Evolutionary conservation across 129 eudicot species (phyloP).

Genomic region (Helianthus tuberosus): DNA sequence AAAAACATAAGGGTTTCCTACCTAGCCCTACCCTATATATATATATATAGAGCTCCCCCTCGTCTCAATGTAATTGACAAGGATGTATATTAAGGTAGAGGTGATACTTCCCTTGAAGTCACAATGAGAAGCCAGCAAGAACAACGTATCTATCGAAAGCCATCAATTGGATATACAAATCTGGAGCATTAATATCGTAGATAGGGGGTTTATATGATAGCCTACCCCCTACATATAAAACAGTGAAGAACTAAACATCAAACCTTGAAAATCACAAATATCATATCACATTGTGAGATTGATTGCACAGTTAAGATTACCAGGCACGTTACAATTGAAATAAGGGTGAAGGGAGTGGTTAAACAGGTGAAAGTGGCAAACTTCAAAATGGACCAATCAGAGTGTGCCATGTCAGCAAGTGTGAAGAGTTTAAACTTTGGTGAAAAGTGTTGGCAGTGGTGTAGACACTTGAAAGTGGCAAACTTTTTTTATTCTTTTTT

Average conservation of each 20-base stretch:
- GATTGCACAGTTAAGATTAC: not conserved
- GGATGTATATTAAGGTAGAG: not conserved
- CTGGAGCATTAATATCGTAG: conserved; percentile 77
- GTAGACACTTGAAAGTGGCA: no score
- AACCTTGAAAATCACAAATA: conserved; percentile 1
- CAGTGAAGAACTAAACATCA: conserved; percentile 22
- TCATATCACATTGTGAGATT: conserved; percentile 1
- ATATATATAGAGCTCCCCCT: not conserved
- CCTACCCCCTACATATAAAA: no score
- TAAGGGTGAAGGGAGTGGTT: no score
- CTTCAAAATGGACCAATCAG: no score
- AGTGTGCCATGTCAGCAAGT: no score
- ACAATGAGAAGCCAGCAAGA: conserved; percentile 64
- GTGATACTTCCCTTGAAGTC: conserved; percentile 57
- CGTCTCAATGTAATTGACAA: not conserved
- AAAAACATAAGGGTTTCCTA: no score
- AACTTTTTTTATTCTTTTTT: no score
- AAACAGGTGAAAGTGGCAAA: no score
- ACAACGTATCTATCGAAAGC: conserved; percentile 68
- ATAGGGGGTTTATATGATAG: conserved; percentile 75
- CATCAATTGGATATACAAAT: conserved; percentile 68
- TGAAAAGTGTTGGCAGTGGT: no score
- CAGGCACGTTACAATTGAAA: not conserved
- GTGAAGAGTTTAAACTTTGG: no score
- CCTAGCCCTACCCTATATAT: no score